Base-by-base conservation (phyloP, 1,284 basidiomycete genomes). In the Tylopilus sp. region DNA sequence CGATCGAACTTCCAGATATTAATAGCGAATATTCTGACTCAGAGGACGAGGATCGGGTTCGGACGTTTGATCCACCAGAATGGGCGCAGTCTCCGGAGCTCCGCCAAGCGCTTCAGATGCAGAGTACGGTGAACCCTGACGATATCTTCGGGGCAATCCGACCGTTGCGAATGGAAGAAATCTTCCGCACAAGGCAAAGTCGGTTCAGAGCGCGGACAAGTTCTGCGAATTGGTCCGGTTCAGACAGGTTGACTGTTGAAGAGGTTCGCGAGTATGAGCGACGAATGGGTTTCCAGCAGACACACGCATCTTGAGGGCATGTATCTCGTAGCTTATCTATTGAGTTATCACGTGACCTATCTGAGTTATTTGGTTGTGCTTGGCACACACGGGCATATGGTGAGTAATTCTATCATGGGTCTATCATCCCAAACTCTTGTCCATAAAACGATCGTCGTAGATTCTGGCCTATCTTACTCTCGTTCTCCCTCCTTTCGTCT, bases 1-100 rank as follows among this genome's bases (percentile, higher is more conserved):
- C 81, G 59, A 94, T 94, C 60, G 92, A 93, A 63, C 76, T 98
- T 32, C 94, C 94, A 0, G 94, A 97, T 52, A 93, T 96, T 64
- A 88, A 92, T 60, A 94, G 90, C 71, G 94, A 97, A 64, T 97
- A 97, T 71, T 96, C 93, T 4, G 90, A 97, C 71, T 95, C 93
- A 5, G 94, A 94, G 45, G 92, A 96, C 63, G 92, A 94, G 66
- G 83, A 85, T 62, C 83, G 88, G 22, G 78, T 79, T 43, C 77
- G 81, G 54, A 85, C 85, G 29, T 86, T 85, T 62, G 82, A 89
- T 67, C 85, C 81, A 58, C 94, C 86, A 5, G 79, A 81, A 19
- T 98, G 95, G 94, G 91, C 94, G 7, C 92, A 95, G 68, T 92
- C 91, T 25, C 92, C 94, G 15, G 86, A 89, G 64, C 79, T 98